Conservation (phyloP, 164 flowering plant species). For the Brasenia schreberi region DNA sequence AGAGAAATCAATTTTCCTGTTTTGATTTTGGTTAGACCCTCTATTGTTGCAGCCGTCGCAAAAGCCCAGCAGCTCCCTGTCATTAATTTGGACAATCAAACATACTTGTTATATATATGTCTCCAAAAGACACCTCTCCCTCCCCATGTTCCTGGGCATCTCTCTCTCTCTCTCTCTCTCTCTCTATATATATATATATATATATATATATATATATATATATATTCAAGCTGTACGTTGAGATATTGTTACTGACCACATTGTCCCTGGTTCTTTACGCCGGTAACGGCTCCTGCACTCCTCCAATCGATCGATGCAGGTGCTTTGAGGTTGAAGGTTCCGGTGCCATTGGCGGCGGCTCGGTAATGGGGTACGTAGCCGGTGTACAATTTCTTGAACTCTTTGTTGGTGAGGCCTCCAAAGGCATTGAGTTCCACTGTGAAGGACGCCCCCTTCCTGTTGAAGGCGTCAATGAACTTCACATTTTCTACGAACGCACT, state of each 20-base stretch:
- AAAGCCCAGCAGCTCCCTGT: slow-evolving; percentile 93
- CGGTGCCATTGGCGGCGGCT: slow-evolving; percentile 15
- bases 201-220: slow-evolving; percentile 1
- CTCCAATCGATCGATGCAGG: slow-evolving; percentile 87
- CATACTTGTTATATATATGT: neutral
- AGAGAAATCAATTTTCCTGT: slow-evolving; percentile 51
- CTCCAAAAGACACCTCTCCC: too few relatives aligned
- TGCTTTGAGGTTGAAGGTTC: slow-evolving; percentile 4
- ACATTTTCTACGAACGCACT: too few relatives aligned
- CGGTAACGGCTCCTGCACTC: slow-evolving; percentile 68
- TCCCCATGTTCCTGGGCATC: too few relatives aligned
- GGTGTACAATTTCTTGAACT: too few relatives aligned
- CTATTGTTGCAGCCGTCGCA: slow-evolving; percentile 79
- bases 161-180: too few relatives aligned
- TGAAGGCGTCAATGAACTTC: too few relatives aligned
- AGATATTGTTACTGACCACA: slow-evolving; percentile 41
- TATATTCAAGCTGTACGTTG: neutral
- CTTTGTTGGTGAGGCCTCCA: too few relatives aligned
- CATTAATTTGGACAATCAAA: slow-evolving; percentile 1
- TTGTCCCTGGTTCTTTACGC: slow-evolving; percentile 66
- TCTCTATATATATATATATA: too few relatives aligned
- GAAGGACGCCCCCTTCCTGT: too few relatives aligned
- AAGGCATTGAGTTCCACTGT: too few relatives aligned
- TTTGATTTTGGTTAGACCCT: slow-evolving; percentile 72
- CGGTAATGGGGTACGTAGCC: slow-evolving; percentile 11